Percentiles rank a stretch among this genome's conserved stretches.
These are phyloP conservation scores for Penicillium brasilianum DNA, from an alignment of 2,329 filamentous ascomycete species.

Conservation along the genomic window DNA sequence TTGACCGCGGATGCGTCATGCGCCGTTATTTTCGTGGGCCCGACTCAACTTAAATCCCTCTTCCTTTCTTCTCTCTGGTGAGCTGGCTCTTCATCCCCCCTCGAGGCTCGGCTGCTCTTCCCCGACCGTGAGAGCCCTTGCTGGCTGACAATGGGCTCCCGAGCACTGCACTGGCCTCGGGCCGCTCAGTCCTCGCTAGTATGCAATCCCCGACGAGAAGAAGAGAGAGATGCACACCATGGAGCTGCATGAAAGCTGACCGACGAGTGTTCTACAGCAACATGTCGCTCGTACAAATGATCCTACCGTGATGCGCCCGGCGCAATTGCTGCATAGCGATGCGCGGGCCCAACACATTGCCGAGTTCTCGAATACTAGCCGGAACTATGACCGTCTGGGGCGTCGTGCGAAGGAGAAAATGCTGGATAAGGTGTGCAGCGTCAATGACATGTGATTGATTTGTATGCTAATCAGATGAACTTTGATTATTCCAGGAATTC, in stretches of 20 bases:
- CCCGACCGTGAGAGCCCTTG: conserved; percentile 24
- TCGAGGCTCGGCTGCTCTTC: conserved; percentile 6
- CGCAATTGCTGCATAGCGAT: conserved; percentile 21
- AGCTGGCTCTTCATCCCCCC: conserved; percentile 2
- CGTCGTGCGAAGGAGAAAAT: conserved; percentile 51
- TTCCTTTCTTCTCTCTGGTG: conserved; percentile 8
- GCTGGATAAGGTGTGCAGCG: conserved; percentile 45
- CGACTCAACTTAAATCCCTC: conserved; percentile 6
- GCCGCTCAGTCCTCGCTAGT: conserved; percentile 38
- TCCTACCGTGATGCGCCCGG: conserved; percentile 14
- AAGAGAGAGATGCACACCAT: background rate
- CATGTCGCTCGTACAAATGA: conserved; percentile 28
- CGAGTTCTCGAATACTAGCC: conserved; percentile 39
- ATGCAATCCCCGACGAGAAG: conserved; percentile 14
- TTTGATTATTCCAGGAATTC: conserved; percentile 67
- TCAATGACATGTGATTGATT: background rate
- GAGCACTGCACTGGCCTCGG: conserved; percentile 39
- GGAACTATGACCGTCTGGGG: conserved; percentile 39
- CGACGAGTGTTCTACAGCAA: conserved; percentile 18
- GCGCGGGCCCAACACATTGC: conserved; percentile 34
- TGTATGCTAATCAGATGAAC: background rate
- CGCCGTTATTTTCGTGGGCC: conserved; percentile 14
- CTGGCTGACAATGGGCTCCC: conserved; percentile 42
- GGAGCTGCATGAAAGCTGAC: background rate
- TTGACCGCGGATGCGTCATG: conserved; percentile 28